Percentiles rank a stretch among this genome's conserved stretches.
Evolutionary conservation across 2,329 filamentous ascomycete genomes (phyloP).

Genomic region (Colletotrichum lentis): DNA sequence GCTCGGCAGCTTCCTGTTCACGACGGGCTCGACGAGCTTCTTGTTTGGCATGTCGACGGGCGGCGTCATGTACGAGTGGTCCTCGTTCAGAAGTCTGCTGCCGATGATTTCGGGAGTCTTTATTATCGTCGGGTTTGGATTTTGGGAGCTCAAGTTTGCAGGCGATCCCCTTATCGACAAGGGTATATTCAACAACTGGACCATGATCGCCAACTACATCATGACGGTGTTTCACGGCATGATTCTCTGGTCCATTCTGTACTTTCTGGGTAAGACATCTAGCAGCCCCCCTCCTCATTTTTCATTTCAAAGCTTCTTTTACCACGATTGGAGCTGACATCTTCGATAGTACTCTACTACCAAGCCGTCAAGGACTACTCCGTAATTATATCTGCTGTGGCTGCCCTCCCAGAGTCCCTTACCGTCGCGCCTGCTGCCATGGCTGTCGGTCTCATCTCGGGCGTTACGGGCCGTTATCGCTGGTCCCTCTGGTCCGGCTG

Average conservation of each 20-base stretch:
- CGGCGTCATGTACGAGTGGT: constrained; percentile 71
- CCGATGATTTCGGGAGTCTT: constrained; percentile 65
- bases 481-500: constrained; percentile 70
- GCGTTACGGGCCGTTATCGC: constrained; percentile 66
- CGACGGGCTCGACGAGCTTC: constrained; percentile 65
- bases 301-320: not conserved
- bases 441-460: constrained; percentile 62
- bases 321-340: constrained; percentile 44
- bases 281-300: constrained; percentile 13
- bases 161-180: constrained; percentile 59
- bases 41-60: constrained; percentile 71
- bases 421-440: constrained; percentile 70
- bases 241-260: constrained; percentile 62
- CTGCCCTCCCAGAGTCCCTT: constrained; percentile 66
- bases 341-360: constrained; percentile 53
- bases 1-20: constrained; percentile 68
- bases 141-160: constrained; percentile 63
- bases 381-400: constrained; percentile 63
- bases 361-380: constrained; percentile 62
- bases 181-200: constrained; percentile 57
- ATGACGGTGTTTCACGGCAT: constrained; percentile 67
- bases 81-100: constrained; percentile 67
- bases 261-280: constrained; percentile 56
- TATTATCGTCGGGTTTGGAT: constrained; percentile 60
- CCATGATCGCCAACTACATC: constrained; percentile 58